Conservation (phyloP, 148 eudicot species). For the Cornus kousa region DNA sequence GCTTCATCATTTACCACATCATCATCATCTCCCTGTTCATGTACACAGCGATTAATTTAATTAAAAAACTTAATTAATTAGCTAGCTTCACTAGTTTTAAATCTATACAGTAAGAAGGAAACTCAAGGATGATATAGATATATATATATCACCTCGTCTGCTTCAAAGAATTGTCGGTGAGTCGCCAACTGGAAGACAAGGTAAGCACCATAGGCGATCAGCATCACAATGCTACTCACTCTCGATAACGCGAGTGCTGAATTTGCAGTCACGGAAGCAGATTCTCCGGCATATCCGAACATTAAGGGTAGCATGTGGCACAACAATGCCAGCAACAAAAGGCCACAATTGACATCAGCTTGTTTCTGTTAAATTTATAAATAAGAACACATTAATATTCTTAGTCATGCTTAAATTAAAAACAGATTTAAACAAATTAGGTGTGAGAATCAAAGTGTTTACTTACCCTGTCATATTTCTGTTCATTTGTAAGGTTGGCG, state of each 20-base stretch:
- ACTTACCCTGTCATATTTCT: conserved; percentile 71
- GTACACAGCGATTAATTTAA: background rate
- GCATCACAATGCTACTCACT: conserved; percentile 76
- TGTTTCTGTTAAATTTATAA: conserved; percentile 55
- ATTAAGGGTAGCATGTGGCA: conserved; percentile 77
- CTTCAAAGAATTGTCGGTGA: conserved; percentile 69
- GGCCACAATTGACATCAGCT: conserved; percentile 73
- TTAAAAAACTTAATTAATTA: background rate
- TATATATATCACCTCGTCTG: conserved; percentile 44
- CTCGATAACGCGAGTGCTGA: conserved; percentile 59
- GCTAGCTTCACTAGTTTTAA: background rate
- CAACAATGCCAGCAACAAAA: conserved; percentile 66
- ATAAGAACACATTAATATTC: background rate
- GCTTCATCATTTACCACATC: conserved; percentile 36
- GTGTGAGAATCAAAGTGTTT: background rate
- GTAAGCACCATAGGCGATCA: conserved; percentile 66
- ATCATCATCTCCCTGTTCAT: conserved; percentile 33
- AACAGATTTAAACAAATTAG: too few species aligned
- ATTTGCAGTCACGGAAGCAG: background rate
- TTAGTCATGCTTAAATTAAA: too few species aligned
- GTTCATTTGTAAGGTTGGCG: conserved; percentile 66
- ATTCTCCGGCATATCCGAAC: conserved; percentile 36
- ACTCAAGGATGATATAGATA: too few species aligned
- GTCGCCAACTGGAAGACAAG: conserved; percentile 87
- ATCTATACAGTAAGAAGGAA: too few species aligned